Percentiles rank a stretch among this genome's conserved stretches.
Conservation (phyloP, 2,329 filamentous ascomycete genomes). For the Knoxdaviesia proteae region DNA sequence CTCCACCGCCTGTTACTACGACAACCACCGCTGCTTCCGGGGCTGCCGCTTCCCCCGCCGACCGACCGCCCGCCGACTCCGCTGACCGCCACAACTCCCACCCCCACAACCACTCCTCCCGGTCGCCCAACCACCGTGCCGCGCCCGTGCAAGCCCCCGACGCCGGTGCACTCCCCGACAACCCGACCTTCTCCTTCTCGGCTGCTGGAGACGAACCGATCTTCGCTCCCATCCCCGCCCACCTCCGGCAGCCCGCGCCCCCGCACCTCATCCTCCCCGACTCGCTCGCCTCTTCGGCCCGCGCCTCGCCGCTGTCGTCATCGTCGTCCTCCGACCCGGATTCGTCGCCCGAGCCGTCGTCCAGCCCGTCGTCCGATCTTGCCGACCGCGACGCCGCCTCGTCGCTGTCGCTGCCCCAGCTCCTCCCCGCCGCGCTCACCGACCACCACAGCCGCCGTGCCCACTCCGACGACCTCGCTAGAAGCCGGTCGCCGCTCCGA, state of each 20-base stretch:
- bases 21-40: neutral
- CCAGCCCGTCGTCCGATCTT: constrained; percentile 5
- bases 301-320: no score
- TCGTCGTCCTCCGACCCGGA: no score
- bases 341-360: no score
- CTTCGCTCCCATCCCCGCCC: constrained; percentile 10
- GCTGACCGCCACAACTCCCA: neutral
- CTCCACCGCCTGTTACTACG: neutral
- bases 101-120: neutral
- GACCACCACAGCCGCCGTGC: constrained; percentile 20
- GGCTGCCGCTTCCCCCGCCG: neutral
- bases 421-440: neutral
- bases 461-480: constrained; percentile 12
- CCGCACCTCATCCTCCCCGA: constrained; percentile 12
- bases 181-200: constrained; percentile 29
- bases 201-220: constrained; percentile 12
- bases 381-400: constrained; percentile 35
- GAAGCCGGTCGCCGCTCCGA: constrained; percentile 31
- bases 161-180: constrained; percentile 16
- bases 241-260: constrained; percentile 25
- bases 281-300: constrained; percentile 21
- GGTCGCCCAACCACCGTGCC: constrained; percentile 14
- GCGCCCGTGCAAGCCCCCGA: constrained; percentile 28
- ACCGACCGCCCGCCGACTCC: neutral
- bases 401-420: constrained; percentile 16